Base-by-base conservation (phyloP, 805 yeast species). In the Metschnikowia cerradonensis region DNA sequence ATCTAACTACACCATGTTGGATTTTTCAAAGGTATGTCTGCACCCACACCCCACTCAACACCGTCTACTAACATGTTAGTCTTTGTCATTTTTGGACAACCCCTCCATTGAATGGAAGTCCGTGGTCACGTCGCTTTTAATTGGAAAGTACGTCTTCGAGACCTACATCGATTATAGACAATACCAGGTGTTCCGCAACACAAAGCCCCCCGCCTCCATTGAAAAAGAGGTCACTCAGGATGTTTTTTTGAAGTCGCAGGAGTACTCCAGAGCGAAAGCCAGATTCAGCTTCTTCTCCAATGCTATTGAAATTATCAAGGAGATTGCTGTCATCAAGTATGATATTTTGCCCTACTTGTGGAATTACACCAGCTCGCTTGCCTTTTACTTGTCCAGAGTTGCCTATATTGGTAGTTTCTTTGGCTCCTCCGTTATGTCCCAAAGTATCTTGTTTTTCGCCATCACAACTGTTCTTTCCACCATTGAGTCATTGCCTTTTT, bases 81-180 rank as follows among this genome's bases (percentile, higher is more conserved):
- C 82, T 11, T 79, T 83, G 52, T 62, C 76, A 3, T 67, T 79
- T 33, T 70, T 86, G 52, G 96, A 90, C 63, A 72, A 70, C 45
- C 84, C 94, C 3, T 75, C 77, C 14, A 79, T 89, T 60, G 79
- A 90, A 54, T 94, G 97, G 97, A 90, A 89, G 63, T 61, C 76
- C 11, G 72, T 91, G 41, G 80, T 92, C 43, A 66, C 87, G 41
- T 88, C 90, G 1, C 82, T 90, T 62, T 78, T 95, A 3, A 73
- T 85, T 14, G 88, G 87, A 32, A 87, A 90, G 64, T 90, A 79
- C 62, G 67, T 77, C 3, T 90, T 90, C 65, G 94, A 89, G 59
- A 76, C 86, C 3, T 85, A 84, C 63, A 72, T 94, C 48, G 79
- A 83, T 43, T 79, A 76, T 57, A 84, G 97, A 60, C 98, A 94